Percentiles rank a stretch among this genome's conserved stretches.
These are phyloP conservation scores for Pleurotus pulmonarius DNA, from an alignment of 768 basidiomycete genomes.

Conservation along the genomic window DNA sequence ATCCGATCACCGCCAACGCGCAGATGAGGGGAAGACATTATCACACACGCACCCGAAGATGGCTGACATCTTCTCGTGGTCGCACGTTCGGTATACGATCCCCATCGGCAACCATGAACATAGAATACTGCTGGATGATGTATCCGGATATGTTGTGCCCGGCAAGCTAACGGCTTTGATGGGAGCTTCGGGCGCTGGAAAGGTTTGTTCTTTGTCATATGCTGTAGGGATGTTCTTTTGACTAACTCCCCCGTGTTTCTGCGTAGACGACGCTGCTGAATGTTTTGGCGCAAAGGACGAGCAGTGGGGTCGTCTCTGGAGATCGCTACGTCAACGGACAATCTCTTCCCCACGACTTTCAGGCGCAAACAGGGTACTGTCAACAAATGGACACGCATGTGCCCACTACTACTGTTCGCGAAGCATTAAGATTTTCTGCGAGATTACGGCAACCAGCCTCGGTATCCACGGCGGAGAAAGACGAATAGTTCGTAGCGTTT, in stretches of 20 bases:
- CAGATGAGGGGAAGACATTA: slow-evolving; percentile 23
- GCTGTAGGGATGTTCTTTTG: slow-evolving; percentile 26
- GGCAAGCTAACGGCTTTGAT: slow-evolving; percentile 78
- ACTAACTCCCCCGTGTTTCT: slow-evolving; percentile 41
- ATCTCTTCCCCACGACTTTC: slow-evolving; percentile 50
- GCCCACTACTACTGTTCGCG: slow-evolving; percentile 72
- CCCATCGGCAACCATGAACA: slow-evolving; percentile 40
- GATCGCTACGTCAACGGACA: slow-evolving; percentile 55
- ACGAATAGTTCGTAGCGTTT: slow-evolving; percentile 58
- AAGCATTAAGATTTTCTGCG: slow-evolving; percentile 78
- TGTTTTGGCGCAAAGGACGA: slow-evolving; percentile 48
- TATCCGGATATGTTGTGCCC: slow-evolving; percentile 80
- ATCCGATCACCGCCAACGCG: slow-evolving; percentile 11
- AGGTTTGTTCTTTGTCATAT: slow-evolving; percentile 23
- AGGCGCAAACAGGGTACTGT: slow-evolving; percentile 76
- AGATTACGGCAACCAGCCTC: slow-evolving; percentile 69
- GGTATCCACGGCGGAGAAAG: slow-evolving; percentile 66
- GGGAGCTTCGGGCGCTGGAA: slow-evolving; percentile 53
- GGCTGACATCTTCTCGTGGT: slow-evolving; percentile 78
- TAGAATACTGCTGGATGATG: slow-evolving; percentile 57
- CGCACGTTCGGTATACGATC: slow-evolving; percentile 64
- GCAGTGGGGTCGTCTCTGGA: slow-evolving; percentile 45
- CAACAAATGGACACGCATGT: slow-evolving; percentile 86
- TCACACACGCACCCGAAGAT: slow-evolving; percentile 37
- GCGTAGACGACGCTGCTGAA: slow-evolving; percentile 53